A percentile compares a stretch with the other conserved stretches of the same genome.
Conservation (phyloP, 164 flowering plant species). For the Tetrastigma voinierianum region DNA sequence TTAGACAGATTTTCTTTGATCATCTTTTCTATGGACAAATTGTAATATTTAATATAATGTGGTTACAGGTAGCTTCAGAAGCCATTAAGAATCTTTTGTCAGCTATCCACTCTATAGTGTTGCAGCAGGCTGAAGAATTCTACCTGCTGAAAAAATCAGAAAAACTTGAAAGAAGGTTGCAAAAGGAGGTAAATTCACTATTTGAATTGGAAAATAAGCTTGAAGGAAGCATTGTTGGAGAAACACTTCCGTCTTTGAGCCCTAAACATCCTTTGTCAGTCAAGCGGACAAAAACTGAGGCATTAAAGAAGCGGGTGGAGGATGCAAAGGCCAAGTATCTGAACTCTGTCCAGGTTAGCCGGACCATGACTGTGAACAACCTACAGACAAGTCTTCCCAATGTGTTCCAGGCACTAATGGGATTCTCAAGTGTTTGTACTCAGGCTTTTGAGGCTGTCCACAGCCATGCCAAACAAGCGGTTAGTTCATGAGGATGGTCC, state of each 20-base stretch:
- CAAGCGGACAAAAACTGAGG: slow-evolving; percentile 54
- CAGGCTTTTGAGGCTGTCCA: slow-evolving; percentile 50
- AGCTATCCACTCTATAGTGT: slow-evolving; percentile 51
- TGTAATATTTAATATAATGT: not conserved
- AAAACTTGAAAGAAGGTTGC: slow-evolving; percentile 54
- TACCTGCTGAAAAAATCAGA: slow-evolving; percentile 40
- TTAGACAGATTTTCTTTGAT: too few relatives aligned
- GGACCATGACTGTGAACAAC: slow-evolving; percentile 58
- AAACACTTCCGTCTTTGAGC: slow-evolving; percentile 24
- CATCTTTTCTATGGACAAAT: too few relatives aligned
- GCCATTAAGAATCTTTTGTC: slow-evolving; percentile 62
- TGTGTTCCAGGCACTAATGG: slow-evolving; percentile 64
- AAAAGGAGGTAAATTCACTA: slow-evolving; percentile 47
- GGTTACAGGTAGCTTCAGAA: slow-evolving; percentile 62
- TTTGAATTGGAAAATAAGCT: slow-evolving; percentile 57
- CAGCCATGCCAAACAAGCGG: slow-evolving; percentile 15
- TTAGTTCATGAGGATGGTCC: slow-evolving; percentile 6
- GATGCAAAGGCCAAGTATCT: slow-evolving; percentile 56
- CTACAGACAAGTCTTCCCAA: slow-evolving; percentile 67
- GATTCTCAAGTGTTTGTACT: slow-evolving; percentile 49
- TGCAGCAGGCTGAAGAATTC: slow-evolving; percentile 65
- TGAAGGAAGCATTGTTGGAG: slow-evolving; percentile 22
- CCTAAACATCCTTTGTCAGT: slow-evolving; percentile 54
- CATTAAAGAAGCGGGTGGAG: slow-evolving; percentile 49
- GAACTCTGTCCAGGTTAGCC: slow-evolving; percentile 42